Percentiles rank a stretch among this genome's conserved stretches.
Conservation (phyloP, 306 rosid species). For the Corylus americana region DNA sequence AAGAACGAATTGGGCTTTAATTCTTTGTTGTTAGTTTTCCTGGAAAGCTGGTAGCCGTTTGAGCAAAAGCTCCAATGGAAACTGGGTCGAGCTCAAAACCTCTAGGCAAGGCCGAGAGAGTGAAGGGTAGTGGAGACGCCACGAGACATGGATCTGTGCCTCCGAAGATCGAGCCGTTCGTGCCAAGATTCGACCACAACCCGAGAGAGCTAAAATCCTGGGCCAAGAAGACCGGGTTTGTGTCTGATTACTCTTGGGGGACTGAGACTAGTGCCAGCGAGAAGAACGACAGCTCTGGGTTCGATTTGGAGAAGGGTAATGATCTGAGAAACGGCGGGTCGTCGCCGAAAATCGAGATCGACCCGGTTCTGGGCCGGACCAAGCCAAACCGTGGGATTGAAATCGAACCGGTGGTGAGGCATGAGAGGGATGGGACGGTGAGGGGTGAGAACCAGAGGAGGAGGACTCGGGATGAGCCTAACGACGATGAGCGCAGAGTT, state of each 20-base stretch:
- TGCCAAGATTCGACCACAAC: constrained; percentile 62
- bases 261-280: constrained; percentile 57
- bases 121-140: constrained; percentile 29
- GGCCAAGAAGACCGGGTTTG: constrained; percentile 93
- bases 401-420: constrained; percentile 50
- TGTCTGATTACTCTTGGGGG: constrained; percentile 73
- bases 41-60: constrained; percentile 23
- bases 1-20: constrained; percentile 10
- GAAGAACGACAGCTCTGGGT: constrained; percentile 46
- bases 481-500: constrained; percentile 43
- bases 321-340: constrained; percentile 54
- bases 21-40: constrained; percentile 19
- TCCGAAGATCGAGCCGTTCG: constrained; percentile 60
- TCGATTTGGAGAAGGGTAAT: constrained; percentile 52
- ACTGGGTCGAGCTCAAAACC: constrained; percentile 47
- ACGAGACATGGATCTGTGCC: constrained; percentile 34
- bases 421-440: constrained; percentile 39
- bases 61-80: constrained; percentile 43
- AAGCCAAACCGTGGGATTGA: constrained; percentile 50
- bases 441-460: constrained; percentile 40
- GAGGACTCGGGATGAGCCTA: constrained; percentile 40
- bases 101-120: constrained; percentile 26
- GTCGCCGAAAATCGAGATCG: constrained; percentile 84
- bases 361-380: constrained; percentile 73
- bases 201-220: constrained; percentile 80